Percentiles rank a stretch among this genome's conserved stretches.
Conservation (phyloP, 768 basidiomycete species). For the Termitomyces sp. region DNA sequence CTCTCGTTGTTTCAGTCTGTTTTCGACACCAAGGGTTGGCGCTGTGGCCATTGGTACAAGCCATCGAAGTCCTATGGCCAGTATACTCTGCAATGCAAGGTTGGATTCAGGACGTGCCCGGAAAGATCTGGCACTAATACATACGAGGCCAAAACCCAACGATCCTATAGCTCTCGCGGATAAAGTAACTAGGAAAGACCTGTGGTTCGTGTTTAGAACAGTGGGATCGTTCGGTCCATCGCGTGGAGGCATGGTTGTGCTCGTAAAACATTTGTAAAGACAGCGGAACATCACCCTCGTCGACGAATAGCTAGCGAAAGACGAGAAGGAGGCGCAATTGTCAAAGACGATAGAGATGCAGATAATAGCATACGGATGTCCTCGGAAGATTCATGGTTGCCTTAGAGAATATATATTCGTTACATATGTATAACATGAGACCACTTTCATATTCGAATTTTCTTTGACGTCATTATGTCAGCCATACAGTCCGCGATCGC, state of each 20-base stretch:
- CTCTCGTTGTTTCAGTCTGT: background rate
- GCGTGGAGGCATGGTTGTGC: conserved; percentile 2
- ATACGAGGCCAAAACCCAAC: conserved; percentile 33
- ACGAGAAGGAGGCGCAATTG: background rate
- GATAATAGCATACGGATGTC: conserved; percentile 4
- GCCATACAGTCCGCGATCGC: conserved; percentile 20
- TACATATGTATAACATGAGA: conserved; percentile 23
- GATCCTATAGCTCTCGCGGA: conserved; percentile 21
- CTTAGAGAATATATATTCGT: conserved; percentile 10
- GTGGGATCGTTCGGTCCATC: conserved; percentile 1
- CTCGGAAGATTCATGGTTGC: background rate
- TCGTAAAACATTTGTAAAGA: conserved; percentile 1
- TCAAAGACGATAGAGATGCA: background rate
- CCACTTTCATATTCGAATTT: conserved; percentile 32
- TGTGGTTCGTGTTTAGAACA: conserved; percentile 4
- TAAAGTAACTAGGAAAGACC: conserved; percentile 14
- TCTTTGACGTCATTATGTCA: conserved; percentile 9
- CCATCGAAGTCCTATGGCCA: conserved; percentile 40
- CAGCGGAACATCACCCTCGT: conserved; percentile 6
- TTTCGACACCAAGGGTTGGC: background rate
- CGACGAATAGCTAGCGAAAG: background rate
- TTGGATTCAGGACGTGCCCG: background rate
- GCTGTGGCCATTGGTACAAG: conserved; percentile 21
- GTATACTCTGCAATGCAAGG: conserved; percentile 29
- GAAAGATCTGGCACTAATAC: conserved; percentile 8